Evolutionary conservation across 2,329 filamentous ascomycete genomes (phyloP), one percentile per base, ranked within the genome.

Genomic region (Aspergillus aculeatinus): DNA sequence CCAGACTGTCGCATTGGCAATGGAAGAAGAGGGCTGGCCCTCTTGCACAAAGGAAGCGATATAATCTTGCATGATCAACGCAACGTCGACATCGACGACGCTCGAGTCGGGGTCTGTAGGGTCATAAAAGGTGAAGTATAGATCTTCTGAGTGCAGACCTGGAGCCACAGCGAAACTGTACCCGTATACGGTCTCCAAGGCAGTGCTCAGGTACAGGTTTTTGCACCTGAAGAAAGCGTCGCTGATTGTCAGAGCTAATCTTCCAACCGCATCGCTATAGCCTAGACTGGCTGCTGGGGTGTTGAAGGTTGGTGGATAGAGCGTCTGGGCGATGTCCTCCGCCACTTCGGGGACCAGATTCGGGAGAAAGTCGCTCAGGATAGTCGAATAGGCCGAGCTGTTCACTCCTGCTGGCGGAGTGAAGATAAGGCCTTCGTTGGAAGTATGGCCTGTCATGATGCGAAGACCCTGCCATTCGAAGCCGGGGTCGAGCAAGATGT

Each of bases 101-200:
- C 16, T 31, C 7, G 25, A 6, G 25, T 23, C 53, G 1, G 53
- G 53, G n/a, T 11, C n/a, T 12, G 27, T 21, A 19, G 47, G 53
- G 27, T 48, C 31, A n/a, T 79, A 86, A 71, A 81, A 86, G 1
- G 82, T 85, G 63, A 83, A 85, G 0, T 75, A 55, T 3, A 84
- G 62, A 63, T 87, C 84, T 42, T 76, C 68, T 14, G 81, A 82
- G 66, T 86, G 84, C 16, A 85, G 67, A 3, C 77, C 83, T 0
- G 84, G 83, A 0, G 80, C 79, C 0, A 85, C 75, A 48, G 76
- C 77, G 67, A 85, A 86, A 52, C 80, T 70, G 67, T 86, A 86
- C 0, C 78, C 75, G 68, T 82, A 84, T 0, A 82, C 82, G 33
- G 80, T 63, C 64, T 83, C 82, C 12, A 73, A 83, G 3, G 80